phyloP scores from a whole-genome alignment of 192 early-diverging fungal species.

The Backusella tarrabulga region DNA sequence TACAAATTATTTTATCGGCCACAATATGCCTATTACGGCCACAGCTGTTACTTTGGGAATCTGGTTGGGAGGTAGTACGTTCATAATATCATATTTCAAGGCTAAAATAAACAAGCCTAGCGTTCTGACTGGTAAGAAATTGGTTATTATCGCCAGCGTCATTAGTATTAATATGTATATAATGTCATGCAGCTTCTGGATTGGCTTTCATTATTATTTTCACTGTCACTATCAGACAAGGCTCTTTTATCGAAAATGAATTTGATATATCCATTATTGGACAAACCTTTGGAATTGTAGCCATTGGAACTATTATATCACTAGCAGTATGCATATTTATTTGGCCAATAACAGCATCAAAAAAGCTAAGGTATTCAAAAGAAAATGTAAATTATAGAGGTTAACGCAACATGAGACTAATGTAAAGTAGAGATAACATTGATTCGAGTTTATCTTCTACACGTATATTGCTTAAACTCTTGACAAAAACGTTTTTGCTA shows the following conservation, averaged over 20 bases:
- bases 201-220: conserved; percentile 51
- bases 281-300: conserved; percentile 34
- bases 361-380: conserved; percentile 30
- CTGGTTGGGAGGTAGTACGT: conserved; percentile 49
- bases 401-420: background rate
- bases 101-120: conserved; percentile 44
- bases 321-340: conserved; percentile 37
- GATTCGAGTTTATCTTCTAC: conserved; percentile 56
- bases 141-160: background rate
- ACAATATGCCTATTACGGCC: conserved; percentile 28
- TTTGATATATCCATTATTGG: conserved; percentile 37
- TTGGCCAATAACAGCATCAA: conserved; percentile 50
- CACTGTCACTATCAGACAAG: conserved; percentile 41
- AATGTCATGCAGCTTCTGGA: conserved; percentile 23
- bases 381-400: background rate
- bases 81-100: conserved; percentile 46
- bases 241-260: conserved; percentile 29
- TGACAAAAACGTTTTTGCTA: conserved; percentile 61
- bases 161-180: background rate
- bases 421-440: conserved; percentile 35
- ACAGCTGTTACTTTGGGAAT: conserved; percentile 38
- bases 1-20: conserved; percentile 42
- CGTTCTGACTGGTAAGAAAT: conserved; percentile 42
- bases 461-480: conserved; percentile 52
- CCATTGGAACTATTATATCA: conserved; percentile 40